Conservation (phyloP, 2,329 filamentous ascomycete genomes). For the Fusarium equiseti region DNA sequence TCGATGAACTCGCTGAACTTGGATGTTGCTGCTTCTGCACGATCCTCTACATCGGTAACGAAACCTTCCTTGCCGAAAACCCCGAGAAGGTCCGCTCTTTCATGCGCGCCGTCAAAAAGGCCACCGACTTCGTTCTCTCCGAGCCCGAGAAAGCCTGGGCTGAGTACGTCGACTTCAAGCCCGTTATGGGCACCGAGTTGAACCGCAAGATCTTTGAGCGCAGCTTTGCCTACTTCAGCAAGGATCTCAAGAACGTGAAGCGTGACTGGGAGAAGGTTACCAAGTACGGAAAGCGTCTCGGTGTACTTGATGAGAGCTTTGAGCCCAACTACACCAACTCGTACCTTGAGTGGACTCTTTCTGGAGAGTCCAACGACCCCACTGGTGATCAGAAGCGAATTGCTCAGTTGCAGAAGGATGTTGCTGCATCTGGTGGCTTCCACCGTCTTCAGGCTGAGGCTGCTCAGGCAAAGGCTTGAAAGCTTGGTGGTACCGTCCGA, state of each 20-base stretch:
- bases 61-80: conserved; percentile 74
- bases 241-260: conserved; percentile 78
- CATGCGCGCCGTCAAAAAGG: conserved; percentile 78
- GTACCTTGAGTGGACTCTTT: conserved; percentile 75
- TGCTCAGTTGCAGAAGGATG: conserved; percentile 74
- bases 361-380: conserved; percentile 74
- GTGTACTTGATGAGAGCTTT: conserved; percentile 73
- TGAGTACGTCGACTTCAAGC: conserved; percentile 79
- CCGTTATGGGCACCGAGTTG: conserved; percentile 73
- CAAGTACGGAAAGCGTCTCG: conserved; percentile 78
- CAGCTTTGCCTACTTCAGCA: conserved; percentile 81
- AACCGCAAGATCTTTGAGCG: conserved; percentile 86
- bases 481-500: neutral
- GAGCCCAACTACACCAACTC: conserved; percentile 80
- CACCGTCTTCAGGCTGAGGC: conserved; percentile 56
- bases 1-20: conserved; percentile 82
- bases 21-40: conserved; percentile 89
- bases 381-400: conserved; percentile 81
- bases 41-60: conserved; percentile 84
- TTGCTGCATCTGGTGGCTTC: conserved; percentile 75
- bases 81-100: conserved; percentile 75
- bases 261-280: conserved; percentile 85
- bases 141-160: conserved; percentile 72
- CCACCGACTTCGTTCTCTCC: conserved; percentile 78
- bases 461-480: conserved; percentile 36